Percentiles rank a stretch among this genome's conserved stretches.
Conservation (phyloP, 306 rosid species). For the Malus domestica region DNA sequence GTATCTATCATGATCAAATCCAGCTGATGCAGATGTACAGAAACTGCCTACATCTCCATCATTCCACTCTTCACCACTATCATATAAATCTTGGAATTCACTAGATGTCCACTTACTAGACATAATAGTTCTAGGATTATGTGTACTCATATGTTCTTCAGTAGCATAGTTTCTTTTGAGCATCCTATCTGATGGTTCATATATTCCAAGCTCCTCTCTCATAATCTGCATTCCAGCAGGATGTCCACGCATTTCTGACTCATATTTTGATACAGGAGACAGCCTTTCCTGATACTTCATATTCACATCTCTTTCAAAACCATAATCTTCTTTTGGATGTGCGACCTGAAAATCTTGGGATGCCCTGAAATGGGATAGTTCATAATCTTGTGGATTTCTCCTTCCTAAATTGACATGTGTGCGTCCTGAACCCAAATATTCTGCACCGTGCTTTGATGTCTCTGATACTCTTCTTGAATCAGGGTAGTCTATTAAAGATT, state of each 20-base stretch:
- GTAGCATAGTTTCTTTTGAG: conserved; percentile 49
- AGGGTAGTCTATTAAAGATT: conserved; percentile 37
- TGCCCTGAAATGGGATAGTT: conserved; percentile 31
- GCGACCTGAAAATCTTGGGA: conserved; percentile 34
- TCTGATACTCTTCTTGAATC: conserved; percentile 46
- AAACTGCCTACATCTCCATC: conserved; percentile 38
- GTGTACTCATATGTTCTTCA: conserved; percentile 33
- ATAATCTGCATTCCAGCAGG: conserved; percentile 38
- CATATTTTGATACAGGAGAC: conserved; percentile 39
- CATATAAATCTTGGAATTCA: conserved; percentile 44
- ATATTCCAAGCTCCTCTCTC: conserved; percentile 34
- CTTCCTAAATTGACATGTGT: conserved; percentile 36
- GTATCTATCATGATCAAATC: conserved; percentile 36
- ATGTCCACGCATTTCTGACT: conserved; percentile 36
- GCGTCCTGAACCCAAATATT: conserved; percentile 36
- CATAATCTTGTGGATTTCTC: conserved; percentile 46
- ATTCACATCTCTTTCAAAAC: conserved; percentile 45
- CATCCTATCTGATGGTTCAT: conserved; percentile 42
- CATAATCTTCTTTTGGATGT: conserved; percentile 48
- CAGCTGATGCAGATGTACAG: conserved; percentile 38
- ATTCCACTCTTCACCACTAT: conserved; percentile 54
- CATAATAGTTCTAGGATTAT: conserved; percentile 33
- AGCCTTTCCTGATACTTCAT: conserved; percentile 50
- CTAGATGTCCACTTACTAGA: conserved; percentile 44
- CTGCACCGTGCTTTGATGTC: conserved; percentile 39